Base-by-base conservation (phyloP, 176 grass and related monocot genomes). In the Raddia distichophylla region DNA sequence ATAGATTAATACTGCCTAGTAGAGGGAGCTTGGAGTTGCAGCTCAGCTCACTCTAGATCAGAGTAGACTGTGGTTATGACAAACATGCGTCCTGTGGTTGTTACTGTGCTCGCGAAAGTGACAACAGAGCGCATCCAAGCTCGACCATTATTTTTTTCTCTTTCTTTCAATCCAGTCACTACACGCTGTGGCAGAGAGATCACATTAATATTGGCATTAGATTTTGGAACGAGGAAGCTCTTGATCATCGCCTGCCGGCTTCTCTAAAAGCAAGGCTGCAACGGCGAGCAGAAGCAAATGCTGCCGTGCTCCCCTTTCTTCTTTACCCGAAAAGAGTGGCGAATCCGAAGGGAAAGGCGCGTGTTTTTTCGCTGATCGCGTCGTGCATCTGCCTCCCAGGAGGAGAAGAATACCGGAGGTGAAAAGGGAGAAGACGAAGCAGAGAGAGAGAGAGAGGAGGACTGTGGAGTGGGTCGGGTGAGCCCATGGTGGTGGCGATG, bases 11-110 rank as follows among this genome's bases (percentile, higher is more conserved):
- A 0, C 37, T 40, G 37, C 37, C 37, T 40, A 40, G 37, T 40
- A 40, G 37, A 40, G 37, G 3, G 37, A 40, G 37, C 37, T 40
- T 2, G 37, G 0, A 40, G 27, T 40, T 71, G 69, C 59, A 33
- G 22, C 20, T 32, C 20, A 8, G 16, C 61, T 76, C 35, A 37
- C 59, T 15, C 2, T 55, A 5, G 68, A 42, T 5, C 18, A 27
- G 58, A 11, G 17, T 53, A 72, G 58, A 59, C 40, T 8, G 33
- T 8, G 33, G 58, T 43, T 22, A 15, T 84, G 76, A 84, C 87
- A 84, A 86, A 67, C 74, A 78, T 86, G 88, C 34, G 83, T 46
- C 56, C 50, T 60, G 57, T 71, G 64, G 81, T 81, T 71, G 64
- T 13, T 48, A 1, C 12, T 56, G 7, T 33, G 9, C 12, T 54